Evolutionary conservation across 768 basidiomycete species (phyloP), one percentile per base, ranked within the genome.

Genomic region (Trametes coccinea): DNA sequence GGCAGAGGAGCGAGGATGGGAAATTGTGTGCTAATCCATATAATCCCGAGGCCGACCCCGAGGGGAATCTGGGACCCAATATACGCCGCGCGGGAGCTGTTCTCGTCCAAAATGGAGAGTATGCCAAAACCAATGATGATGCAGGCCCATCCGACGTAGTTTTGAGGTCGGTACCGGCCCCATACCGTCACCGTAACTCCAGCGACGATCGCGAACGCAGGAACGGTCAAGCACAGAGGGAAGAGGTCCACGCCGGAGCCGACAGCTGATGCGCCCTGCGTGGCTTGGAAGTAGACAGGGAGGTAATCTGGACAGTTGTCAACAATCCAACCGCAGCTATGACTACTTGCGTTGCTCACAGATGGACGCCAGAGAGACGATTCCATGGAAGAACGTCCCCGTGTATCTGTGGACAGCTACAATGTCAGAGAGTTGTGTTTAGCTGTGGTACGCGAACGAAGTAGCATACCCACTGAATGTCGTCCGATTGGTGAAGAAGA

Each of bases 261-360:
- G 41, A 67, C 62, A 0, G 82, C 71, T 3, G 74, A 73, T 13
- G 71, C 68, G 10, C 68, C 71, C 56, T 72, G 73, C 59, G 73
- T 75, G 1, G 79, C 78, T 62, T 82, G 80, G 64, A 78, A 80
- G 66, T 78, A 82, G 14, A 78, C 75, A 2, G 78, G 78, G 4
- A 77, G 66, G 62, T 78, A 80, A 65, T 76, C 78, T 76, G 71
- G 22, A 22, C 1, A 1, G 22, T 1, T 22, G 22, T 22, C 22
- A 22, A 22, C 1, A 22, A 1, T 22, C 22, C 1, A 22, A 22
- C 22, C 22, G 22, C 22, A 22, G 22, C 22, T 22, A 22, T 1
- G 22, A 0, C 22, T 22, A 22, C 22, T 1, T 22, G 22, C 29
- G 37, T 5, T 16, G 53, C 68, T 52, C 50, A 75, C 74, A 76